Conservation (phyloP, 2,329 filamentous ascomycete genomes). For the Fusarium fujikuroi region DNA sequence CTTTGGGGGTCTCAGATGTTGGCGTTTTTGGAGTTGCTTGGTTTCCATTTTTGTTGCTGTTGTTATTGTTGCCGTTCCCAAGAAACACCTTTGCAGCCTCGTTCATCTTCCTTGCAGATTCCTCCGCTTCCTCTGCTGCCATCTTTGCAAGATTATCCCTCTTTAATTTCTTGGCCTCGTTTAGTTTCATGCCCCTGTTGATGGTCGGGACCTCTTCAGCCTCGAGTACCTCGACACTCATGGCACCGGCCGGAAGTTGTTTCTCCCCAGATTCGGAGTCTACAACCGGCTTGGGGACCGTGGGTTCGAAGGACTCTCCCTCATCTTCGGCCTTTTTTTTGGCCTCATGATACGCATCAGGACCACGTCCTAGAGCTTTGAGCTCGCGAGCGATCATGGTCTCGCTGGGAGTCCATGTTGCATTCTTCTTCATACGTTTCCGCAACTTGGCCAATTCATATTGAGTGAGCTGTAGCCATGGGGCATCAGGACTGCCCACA, state of each 20-base stretch:
- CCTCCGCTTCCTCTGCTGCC: conserved; percentile 71
- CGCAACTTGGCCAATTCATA: conserved; percentile 75
- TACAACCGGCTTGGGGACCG: conserved; percentile 50
- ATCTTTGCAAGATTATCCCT: conserved; percentile 70
- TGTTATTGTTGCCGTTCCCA: conserved; percentile 44
- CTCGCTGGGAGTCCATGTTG: conserved; percentile 83
- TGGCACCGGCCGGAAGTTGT: conserved; percentile 68
- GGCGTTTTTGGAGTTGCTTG: conserved; percentile 43
- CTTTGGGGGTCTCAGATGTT: conserved; percentile 43
- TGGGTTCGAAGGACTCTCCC: conserved; percentile 68
- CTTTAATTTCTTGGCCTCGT: conserved; percentile 81
- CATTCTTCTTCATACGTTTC: conserved; percentile 93
- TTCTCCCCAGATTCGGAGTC: conserved; percentile 63
- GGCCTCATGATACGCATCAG: conserved; percentile 69
- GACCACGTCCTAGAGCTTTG: conserved; percentile 73
- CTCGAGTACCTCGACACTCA: conserved; percentile 66
- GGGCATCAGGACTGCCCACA: conserved; percentile 67
- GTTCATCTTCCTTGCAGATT: conserved; percentile 64
- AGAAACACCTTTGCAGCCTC: conserved; percentile 60
- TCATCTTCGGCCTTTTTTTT: conserved; percentile 73
- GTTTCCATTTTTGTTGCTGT: conserved; percentile 14
- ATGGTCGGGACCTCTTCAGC: conserved; percentile 72
- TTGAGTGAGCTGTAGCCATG: conserved; percentile 73
- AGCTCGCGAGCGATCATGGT: conserved; percentile 87
- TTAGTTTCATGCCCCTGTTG: conserved; percentile 81